phyloP scores from a whole-genome alignment of 2,329 filamentous ascomycete species.

The Alternaria alternata region DNA sequence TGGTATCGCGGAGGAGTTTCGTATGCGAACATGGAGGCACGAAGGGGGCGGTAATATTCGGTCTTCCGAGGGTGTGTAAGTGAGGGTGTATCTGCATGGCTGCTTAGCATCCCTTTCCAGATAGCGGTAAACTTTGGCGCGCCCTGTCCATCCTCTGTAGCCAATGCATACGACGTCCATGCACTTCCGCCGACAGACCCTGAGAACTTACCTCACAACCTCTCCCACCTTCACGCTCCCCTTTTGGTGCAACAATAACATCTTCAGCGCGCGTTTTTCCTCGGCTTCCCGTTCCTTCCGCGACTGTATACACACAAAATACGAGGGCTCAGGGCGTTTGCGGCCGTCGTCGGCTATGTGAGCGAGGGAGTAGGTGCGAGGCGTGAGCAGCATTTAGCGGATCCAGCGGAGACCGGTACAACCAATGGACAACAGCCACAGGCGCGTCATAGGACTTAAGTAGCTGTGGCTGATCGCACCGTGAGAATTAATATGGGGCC shows the following conservation, averaged over 20 bases:
- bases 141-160: not conserved
- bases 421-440: conserved; percentile 25
- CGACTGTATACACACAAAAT: conserved; percentile 44
- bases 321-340: conserved; percentile 41
- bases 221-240: conserved; percentile 95
- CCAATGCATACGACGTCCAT: conserved; percentile 3
- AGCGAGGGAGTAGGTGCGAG: conserved; percentile 51
- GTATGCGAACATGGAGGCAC: conserved; percentile 83
- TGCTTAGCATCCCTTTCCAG: conserved; percentile 5
- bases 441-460: conserved; percentile 26
- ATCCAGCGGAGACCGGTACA: conserved; percentile 30
- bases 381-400: conserved; percentile 53
- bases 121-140: not conserved
- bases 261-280: conserved; percentile 55
- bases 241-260: conserved; percentile 91
- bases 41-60: conserved; percentile 87
- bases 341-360: conserved; percentile 47
- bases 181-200: not conserved
- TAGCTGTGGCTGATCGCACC: conserved; percentile 16
- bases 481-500: conserved; percentile 3
- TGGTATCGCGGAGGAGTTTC: conserved; percentile 89
- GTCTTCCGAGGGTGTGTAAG: conserved; percentile 88
- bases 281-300: conserved; percentile 45
- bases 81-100: conserved; percentile 73
- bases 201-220: conserved; percentile 72